Percentiles rank a stretch among this genome's conserved stretches.
Evolutionary conservation across 2,329 filamentous ascomycete species (phyloP).

Genomic region (Paracoccidioides brasiliensis): DNA sequence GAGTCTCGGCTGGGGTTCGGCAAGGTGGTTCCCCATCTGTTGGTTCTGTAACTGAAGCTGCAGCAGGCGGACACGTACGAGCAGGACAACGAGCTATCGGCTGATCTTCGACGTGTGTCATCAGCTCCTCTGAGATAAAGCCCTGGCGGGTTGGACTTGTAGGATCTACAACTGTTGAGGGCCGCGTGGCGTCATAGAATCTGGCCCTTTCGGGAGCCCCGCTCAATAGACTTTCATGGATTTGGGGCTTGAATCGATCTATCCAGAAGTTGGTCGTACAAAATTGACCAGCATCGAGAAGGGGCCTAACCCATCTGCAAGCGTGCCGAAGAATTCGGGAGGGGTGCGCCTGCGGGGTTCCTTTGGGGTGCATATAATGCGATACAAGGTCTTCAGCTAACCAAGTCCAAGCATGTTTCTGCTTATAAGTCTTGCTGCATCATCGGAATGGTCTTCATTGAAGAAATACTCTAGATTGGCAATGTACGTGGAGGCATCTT

Average conservation of each 20-base stretch:
- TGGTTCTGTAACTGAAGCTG: not conserved
- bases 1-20: conserved; percentile 9
- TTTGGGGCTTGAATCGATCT: conserved; percentile 4
- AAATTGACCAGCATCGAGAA: conserved; percentile 1
- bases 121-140: too few species aligned
- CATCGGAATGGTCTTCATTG: conserved; percentile 7
- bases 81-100: not conserved
- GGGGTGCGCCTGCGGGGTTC: conserved; percentile 4
- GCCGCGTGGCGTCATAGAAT: not conserved
- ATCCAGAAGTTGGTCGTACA: conserved; percentile 3
- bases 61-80: not conserved
- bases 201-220: conserved; percentile 1
- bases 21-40: conserved; percentile 3
- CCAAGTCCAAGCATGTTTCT: conserved; percentile 6
- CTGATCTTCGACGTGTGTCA: not conserved
- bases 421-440: conserved; percentile 5
- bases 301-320: conserved; percentile 2
- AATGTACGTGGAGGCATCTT: conserved; percentile 6
- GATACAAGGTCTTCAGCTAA: conserved; percentile 7
- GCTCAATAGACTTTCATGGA: not conserved
- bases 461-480: conserved; percentile 8
- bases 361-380: conserved; percentile 7
- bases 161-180: too few species aligned
- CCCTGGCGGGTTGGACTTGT: too few species aligned
- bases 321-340: conserved; percentile 1